Conservation (phyloP, 371 early-diverging fungal species). For the Rhizopus sp. region DNA sequence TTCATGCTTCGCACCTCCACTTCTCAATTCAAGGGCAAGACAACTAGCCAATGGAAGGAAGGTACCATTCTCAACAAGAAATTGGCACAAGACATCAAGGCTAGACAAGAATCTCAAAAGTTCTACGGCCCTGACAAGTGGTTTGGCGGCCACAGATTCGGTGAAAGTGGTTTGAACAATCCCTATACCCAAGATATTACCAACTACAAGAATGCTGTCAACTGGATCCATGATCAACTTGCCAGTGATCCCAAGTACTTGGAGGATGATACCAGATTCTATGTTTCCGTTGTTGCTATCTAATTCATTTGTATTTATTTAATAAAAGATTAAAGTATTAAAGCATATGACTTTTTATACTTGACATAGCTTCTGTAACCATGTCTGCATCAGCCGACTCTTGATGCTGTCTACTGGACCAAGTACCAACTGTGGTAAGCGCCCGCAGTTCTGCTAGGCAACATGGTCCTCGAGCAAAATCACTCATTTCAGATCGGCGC, state of each 20-base stretch:
- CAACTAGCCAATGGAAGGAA: not conserved
- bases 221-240: conserved; percentile 11
- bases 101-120: conserved; percentile 10
- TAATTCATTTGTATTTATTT: not conserved
- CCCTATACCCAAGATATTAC: conserved; percentile 9
- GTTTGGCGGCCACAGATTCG: conserved; percentile 14
- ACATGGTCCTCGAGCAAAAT: too few relatives aligned
- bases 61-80: conserved; percentile 1
- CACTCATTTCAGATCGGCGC: too few relatives aligned
- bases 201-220: conserved; percentile 11
- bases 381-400: not conserved
- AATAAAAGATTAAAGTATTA: not conserved
- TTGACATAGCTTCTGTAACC: not conserved
- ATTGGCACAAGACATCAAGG: conserved; percentile 3
- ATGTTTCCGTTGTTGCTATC: conserved; percentile 1
- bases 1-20: conserved; percentile 10
- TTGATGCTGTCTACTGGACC: not conserved
- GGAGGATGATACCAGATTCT: conserved; percentile 13
- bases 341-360: not conserved
- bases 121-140: conserved; percentile 9
- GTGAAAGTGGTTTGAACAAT: conserved; percentile 3
- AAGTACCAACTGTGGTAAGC: too few relatives aligned
- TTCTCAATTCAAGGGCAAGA: conserved; percentile 1
- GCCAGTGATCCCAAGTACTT: conserved; percentile 4
- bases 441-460: too few relatives aligned